Base-by-base conservation (phyloP, 306 rosid species). In the Macrotyloma uniflorum region DNA sequence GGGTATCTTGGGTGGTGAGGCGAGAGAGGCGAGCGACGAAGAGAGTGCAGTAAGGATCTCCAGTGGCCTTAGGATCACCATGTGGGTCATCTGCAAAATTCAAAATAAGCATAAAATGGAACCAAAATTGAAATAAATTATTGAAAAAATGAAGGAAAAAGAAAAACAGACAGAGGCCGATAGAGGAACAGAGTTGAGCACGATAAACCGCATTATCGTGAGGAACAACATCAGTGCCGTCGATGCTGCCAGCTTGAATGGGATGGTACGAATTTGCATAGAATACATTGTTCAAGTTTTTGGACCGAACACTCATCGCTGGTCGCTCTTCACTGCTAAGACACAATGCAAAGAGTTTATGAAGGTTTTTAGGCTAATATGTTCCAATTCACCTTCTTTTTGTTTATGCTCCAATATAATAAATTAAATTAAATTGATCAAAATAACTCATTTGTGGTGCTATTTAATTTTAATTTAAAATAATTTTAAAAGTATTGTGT, bases 191-290 rank as follows among this genome's bases (percentile, higher is more conserved):
- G 22, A 94, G 94, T 16, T 85, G 89, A 36, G 98, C 97, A 14
- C 97, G 85, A 76, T 79, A 88, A 80, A 91, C 70, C 46, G 97
- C 97, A 46, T 88, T 89, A 78, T 94, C 98, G 77, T 94, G 98
- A 20, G 97, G 94, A 65, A 89, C 86, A 70, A 86, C 49, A 49
- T 94, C 94, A 28, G 97, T 94, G 86, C 96, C 97, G 77, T 94
- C 96, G 20, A 94, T 94, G 89, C 98, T 94, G n/a, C 98, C 97
- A 66, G 87, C 91, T 75, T 94, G 98, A 38, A 94, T 91, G 6
- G 96, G 97, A 76, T 94, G 97, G 70, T 94, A 94, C 2, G 88
- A 59, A 26, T 87, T 83, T n/a, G 98, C 90, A 50, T 91, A 93
- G 87, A 91, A 93, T 15, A 91, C 94, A 18, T 86, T 77, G 80